These are phyloP conservation scores for Penicillium antarcticum DNA, from an alignment of 495 filamentous ascomycete species.

Conservation along the genomic window DNA sequence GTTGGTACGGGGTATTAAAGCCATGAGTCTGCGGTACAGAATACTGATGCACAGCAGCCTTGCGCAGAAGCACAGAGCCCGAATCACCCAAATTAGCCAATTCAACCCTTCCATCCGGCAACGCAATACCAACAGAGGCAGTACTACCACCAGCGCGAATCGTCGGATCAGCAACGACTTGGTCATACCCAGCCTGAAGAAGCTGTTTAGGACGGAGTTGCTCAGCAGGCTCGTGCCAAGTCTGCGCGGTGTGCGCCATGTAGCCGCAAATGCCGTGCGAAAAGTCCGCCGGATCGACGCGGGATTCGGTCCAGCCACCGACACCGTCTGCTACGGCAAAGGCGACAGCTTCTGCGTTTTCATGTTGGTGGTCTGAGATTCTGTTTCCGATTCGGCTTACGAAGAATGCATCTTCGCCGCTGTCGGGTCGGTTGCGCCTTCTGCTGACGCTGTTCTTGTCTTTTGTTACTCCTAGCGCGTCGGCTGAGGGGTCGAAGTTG, in stretches of 20 bases:
- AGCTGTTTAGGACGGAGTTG: slow-evolving; percentile 63
- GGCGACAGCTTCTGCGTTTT: slow-evolving; percentile 51
- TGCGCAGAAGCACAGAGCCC: slow-evolving; percentile 82
- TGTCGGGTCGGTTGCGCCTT: slow-evolving; percentile 57
- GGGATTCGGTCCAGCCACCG: slow-evolving; percentile 87
- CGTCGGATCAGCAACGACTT: slow-evolving; percentile 65
- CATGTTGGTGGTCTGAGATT: slow-evolving; percentile 5
- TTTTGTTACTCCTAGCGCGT: slow-evolving; percentile 49
- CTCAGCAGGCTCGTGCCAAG: slow-evolving; percentile 35
- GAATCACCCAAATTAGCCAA: slow-evolving; percentile 97
- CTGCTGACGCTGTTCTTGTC: slow-evolving; percentile 28
- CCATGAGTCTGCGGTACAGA: slow-evolving; percentile 89
- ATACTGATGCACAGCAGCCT: slow-evolving; percentile 76
- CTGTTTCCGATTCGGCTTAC: slow-evolving; percentile 64
- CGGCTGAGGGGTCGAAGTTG: slow-evolving; percentile 66
- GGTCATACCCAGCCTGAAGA: slow-evolving; percentile 80
- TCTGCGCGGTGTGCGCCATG: slow-evolving; percentile 73
- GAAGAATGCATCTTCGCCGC: slow-evolving; percentile 96
- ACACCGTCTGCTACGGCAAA: slow-evolving; percentile 93
- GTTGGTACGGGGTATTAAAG: slow-evolving; percentile 96
- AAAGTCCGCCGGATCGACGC: slow-evolving; percentile 91
- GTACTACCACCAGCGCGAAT: slow-evolving; percentile 87
- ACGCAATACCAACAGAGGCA: slow-evolving; percentile 75
- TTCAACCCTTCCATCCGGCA: slow-evolving; percentile 67
- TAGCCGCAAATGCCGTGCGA: slow-evolving; percentile 91